These are phyloP conservation scores for Parathielavia appendiculata DNA, from an alignment of 495 filamentous ascomycete species.

Conservation along the genomic window DNA sequence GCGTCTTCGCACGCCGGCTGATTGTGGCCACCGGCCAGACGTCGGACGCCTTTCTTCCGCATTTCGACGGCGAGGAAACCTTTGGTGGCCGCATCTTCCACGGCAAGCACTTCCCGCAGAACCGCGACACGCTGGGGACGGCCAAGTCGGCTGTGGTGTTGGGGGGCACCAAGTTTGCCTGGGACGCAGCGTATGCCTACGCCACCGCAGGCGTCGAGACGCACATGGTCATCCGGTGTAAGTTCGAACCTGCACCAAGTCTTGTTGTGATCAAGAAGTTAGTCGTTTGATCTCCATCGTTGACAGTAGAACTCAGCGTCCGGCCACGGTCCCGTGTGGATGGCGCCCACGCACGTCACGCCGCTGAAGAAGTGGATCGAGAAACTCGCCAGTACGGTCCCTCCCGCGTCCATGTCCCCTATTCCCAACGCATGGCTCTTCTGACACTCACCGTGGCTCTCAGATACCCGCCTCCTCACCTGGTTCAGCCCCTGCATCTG, in stretches of 20 bases:
- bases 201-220: conserved; percentile 57
- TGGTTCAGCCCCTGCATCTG: conserved; percentile 39
- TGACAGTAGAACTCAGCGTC: conserved; percentile 36
- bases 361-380: conserved; percentile 39
- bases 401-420: too few species aligned
- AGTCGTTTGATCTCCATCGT: too few species aligned
- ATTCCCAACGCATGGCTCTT: too few species aligned
- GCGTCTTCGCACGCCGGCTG: conserved; percentile 21
- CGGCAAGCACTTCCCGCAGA: conserved; percentile 46
- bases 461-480: conserved; percentile 31
- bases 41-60: conserved; percentile 32
- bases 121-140: conserved; percentile 28
- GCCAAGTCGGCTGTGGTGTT: conserved; percentile 51
- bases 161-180: conserved; percentile 66
- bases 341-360: conserved; percentile 50
- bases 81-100: conserved; percentile 55
- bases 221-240: conserved; percentile 66
- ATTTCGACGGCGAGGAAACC: conserved; percentile 30
- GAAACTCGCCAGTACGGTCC: conserved; percentile 50
- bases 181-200: conserved; percentile 65
- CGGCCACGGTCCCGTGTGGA: conserved; percentile 66
- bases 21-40: conserved; percentile 31
- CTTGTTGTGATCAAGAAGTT: too few species aligned
- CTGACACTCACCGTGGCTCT: not conserved
- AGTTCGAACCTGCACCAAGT: not conserved